phyloP scores from a whole-genome alignment of 495 filamentous ascomycete genomes.

The Annulohypoxylon nitens region DNA sequence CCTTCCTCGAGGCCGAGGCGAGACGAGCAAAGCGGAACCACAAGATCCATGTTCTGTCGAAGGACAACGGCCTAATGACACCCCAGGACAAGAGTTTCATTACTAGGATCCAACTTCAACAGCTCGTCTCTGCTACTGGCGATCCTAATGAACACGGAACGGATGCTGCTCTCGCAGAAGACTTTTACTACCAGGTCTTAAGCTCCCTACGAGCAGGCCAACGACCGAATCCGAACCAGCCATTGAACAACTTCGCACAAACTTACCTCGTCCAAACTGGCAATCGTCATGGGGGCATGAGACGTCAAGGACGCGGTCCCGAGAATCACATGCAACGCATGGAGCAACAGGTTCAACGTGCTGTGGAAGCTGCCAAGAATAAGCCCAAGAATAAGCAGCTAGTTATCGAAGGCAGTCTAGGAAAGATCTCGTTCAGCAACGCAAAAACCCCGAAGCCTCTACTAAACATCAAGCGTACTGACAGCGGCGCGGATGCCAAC shows the following conservation, averaged over 20 bases:
- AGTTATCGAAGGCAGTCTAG: constrained; percentile 97
- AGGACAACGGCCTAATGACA: constrained; percentile 97
- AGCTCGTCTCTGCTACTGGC: constrained; percentile 91
- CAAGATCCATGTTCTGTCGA: constrained; percentile 94
- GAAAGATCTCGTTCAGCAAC: constrained; percentile 99
- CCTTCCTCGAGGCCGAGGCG: constrained; percentile 88
- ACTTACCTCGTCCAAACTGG: constrained; percentile 97
- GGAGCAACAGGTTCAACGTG: constrained; percentile 98
- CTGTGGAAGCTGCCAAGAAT: constrained; percentile 95
- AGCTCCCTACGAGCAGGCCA: constrained; percentile 91
- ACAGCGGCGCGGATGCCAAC: constrained; percentile 68
- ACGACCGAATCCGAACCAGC: constrained; percentile 88
- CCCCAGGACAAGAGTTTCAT: constrained; percentile 99
- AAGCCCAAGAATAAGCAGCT: constrained; percentile 98
- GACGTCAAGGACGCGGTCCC: constrained; percentile 79
- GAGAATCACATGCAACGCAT: constrained; percentile 99
- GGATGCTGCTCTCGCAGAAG: constrained; percentile 84
- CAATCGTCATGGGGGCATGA: constrained; percentile 76
- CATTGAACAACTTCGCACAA: constrained; percentile 94
- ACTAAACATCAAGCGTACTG: constrained; percentile 93
- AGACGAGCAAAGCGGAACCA: constrained; percentile 97
- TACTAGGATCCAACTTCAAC: constrained; percentile 96
- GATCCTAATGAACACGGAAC: constrained; percentile 83
- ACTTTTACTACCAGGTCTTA: constrained; percentile 99
- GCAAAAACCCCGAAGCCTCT: constrained; percentile 95